These are phyloP conservation scores for Fusarium albosuccineum DNA, from an alignment of 2,329 filamentous ascomycete genomes.

Conservation along the genomic window DNA sequence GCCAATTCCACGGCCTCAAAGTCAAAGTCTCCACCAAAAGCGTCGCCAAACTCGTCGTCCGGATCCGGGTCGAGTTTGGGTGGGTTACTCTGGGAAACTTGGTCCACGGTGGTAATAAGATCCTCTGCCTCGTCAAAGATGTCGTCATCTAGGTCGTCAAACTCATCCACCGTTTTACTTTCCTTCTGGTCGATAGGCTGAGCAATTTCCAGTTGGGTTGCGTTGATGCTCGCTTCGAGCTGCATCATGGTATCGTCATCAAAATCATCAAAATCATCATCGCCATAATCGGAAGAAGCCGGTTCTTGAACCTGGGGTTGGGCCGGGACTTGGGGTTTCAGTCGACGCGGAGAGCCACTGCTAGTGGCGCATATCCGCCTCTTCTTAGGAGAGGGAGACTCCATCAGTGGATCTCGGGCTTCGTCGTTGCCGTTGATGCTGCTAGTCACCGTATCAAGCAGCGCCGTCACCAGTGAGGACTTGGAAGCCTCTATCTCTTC, in stretches of 20 bases:
- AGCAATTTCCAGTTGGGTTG: conserved; percentile 43
- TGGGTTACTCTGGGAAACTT: conserved; percentile 25
- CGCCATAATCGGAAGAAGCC: conserved; percentile 64
- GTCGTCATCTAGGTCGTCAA: conserved; percentile 76
- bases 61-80: conserved; percentile 14
- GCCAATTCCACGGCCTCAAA: conserved; percentile 81
- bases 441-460: conserved; percentile 75
- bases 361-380: conserved; percentile 44
- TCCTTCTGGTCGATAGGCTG: neutral
- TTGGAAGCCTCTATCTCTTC: conserved; percentile 65
- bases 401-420: conserved; percentile 44
- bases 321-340: conserved; percentile 22
- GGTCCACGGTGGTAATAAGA: conserved; percentile 40
- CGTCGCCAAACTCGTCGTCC: conserved; percentile 54
- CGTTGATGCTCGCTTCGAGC: conserved; percentile 61
- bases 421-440: conserved; percentile 61
- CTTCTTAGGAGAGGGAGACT: conserved; percentile 62
- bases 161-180: conserved; percentile 61
- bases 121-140: conserved; percentile 63
- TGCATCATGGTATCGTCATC: conserved; percentile 71
- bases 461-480: conserved; percentile 68
- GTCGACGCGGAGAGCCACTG: conserved; percentile 42
- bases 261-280: conserved; percentile 70
- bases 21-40: conserved; percentile 79
- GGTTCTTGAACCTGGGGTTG: conserved; percentile 16